Percentiles rank a stretch among this genome's conserved stretches.
Conservation (phyloP, 1,139 yeast species). For the Magnusiomyces magnusii region DNA sequence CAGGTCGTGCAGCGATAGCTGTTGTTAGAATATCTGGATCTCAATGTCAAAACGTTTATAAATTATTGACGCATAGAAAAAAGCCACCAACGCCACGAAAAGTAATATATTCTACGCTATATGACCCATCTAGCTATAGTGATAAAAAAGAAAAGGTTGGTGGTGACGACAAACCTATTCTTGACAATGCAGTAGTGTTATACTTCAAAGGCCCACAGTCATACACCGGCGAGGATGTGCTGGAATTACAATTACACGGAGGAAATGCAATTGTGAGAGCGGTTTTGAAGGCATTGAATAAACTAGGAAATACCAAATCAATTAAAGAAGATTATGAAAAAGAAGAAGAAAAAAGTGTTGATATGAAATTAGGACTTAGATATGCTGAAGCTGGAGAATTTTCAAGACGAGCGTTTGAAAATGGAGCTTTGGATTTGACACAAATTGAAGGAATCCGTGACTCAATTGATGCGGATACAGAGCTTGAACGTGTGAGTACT, state of each 20-base stretch:
- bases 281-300: conserved; percentile 45
- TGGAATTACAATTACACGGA: conserved; percentile 89
- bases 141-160: neutral
- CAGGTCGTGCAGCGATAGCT: conserved; percentile 79
- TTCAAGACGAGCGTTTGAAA: conserved; percentile 70
- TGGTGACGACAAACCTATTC: conserved; percentile 31
- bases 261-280: conserved; percentile 78
- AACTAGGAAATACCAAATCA: neutral
- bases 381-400: conserved; percentile 95
- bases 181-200: conserved; percentile 72
- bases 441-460: conserved; percentile 88
- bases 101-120: conserved; percentile 44
- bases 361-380: conserved; percentile 38
- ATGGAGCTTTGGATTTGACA: conserved; percentile 62
- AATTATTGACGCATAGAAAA: conserved; percentile 39
- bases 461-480: conserved; percentile 91
- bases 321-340: conserved; percentile 35
- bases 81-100: conserved; percentile 42
- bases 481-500: conserved; percentile 72
- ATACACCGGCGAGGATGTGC: conserved; percentile 85
- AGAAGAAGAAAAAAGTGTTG: conserved; percentile 11
- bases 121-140: conserved; percentile 29
- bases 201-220: conserved; percentile 71
- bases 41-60: conserved; percentile 41
- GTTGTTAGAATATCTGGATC: conserved; percentile 80